A percentile compares a stretch with the other conserved stretches of the same genome.
These are phyloP conservation scores for Plasmodium yoelii DNA, from an alignment of 169 alveolate species.

Conservation along the genomic window DNA sequence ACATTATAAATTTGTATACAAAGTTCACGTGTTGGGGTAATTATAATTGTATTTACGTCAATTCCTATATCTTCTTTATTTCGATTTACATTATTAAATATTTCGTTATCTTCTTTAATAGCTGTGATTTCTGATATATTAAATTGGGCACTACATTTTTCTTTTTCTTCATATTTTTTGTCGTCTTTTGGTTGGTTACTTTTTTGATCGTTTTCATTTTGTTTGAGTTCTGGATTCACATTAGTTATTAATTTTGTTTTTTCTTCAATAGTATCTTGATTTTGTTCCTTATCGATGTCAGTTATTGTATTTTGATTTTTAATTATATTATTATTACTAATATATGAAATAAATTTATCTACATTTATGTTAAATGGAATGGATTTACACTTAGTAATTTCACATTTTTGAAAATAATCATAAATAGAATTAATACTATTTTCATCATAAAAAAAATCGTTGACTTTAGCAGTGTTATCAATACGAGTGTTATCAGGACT, in stretches of 20 bases:
- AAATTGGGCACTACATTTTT: not conserved
- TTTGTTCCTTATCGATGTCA: not conserved
- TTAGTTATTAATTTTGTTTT: not conserved
- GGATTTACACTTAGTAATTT: slow-evolving; percentile 18
- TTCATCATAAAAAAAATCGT: not conserved
- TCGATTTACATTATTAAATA: not conserved
- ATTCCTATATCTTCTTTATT: slow-evolving; percentile 7
- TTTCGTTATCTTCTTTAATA: not conserved
- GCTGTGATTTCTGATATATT: not conserved
- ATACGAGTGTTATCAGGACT: not conserved
- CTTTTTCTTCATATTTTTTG: not conserved
- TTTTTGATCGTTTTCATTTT: not conserved
- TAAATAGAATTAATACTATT: slow-evolving; percentile 23
- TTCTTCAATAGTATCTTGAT: not conserved
- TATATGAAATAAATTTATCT: slow-evolving; percentile 15
- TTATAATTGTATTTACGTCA: slow-evolving; percentile 86
- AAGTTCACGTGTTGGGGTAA: slow-evolving; percentile 95
- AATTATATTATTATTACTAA: not conserved
- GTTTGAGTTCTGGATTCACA: not conserved
- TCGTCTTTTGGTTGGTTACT: not conserved
- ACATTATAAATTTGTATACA: slow-evolving; percentile 89
- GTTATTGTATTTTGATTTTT: not conserved
- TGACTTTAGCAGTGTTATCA: too few relatives aligned
- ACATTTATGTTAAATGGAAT: not conserved
- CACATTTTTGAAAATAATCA: slow-evolving; percentile 13